Evolutionary conservation across 768 basidiomycete species (phyloP).

Genomic region (Suillus sp.): DNA sequence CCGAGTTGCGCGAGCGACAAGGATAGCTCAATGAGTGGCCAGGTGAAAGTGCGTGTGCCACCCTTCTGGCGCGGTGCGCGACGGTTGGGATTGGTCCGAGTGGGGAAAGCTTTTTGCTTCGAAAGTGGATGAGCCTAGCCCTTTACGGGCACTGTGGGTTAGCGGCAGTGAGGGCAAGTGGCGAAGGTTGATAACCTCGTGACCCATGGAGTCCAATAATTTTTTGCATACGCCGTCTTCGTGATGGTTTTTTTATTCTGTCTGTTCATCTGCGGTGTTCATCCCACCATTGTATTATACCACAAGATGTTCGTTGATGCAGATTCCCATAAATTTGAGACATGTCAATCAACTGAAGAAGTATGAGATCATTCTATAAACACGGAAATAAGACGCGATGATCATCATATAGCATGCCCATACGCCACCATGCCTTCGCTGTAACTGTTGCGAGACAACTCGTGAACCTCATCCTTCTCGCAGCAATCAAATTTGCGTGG

Average conservation of each 20-base stretch:
- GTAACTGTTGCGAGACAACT: neutral
- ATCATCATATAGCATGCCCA: neutral
- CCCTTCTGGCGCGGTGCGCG: conserved; percentile 27
- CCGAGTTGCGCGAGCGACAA: conserved; percentile 36
- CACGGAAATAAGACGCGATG: neutral
- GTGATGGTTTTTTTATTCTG: conserved; percentile 20
- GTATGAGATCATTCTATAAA: neutral
- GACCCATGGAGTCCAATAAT: conserved; percentile 33
- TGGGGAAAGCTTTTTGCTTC: conserved; percentile 46
- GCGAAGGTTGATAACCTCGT: conserved; percentile 33
- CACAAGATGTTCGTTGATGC: neutral
- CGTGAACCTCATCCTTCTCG: neutral
- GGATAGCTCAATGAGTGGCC: conserved; percentile 37
- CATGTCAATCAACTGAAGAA: neutral
- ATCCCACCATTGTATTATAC: neutral
- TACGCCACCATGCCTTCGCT: neutral
- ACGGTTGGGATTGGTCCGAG: conserved; percentile 23
- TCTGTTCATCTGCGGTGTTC: neutral
- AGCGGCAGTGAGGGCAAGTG: conserved; percentile 22
- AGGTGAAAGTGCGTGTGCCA: conserved; percentile 36
- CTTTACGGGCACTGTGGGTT: conserved; percentile 23
- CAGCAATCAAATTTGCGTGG: neutral
- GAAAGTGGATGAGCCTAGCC: conserved; percentile 39
- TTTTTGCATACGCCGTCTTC: conserved; percentile 32
- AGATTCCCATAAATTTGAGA: neutral